Conservation (phyloP, 1,139 yeast species). For the Hansenula lynferdii region DNA sequence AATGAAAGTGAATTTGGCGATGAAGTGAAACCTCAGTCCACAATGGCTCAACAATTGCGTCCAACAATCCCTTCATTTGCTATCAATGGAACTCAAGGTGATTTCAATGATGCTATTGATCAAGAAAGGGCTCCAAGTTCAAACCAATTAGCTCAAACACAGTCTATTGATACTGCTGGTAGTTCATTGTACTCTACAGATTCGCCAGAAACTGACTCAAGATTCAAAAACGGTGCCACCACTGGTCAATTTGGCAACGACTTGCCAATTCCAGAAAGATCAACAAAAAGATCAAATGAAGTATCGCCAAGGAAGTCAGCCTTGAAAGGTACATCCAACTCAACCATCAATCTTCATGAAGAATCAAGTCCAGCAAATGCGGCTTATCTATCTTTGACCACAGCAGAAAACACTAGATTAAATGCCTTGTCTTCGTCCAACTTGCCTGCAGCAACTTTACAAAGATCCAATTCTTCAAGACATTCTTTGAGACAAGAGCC, state of each 20-base stretch:
- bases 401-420: constrained; percentile 73
- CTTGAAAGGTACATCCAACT: constrained; percentile 39
- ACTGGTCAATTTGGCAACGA: not conserved
- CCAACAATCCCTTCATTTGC: constrained; percentile 16
- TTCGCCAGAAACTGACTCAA: not conserved
- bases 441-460: constrained; percentile 6
- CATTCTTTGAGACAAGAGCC: constrained; percentile 4
- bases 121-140: constrained; percentile 5
- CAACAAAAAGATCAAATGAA: constrained; percentile 11
- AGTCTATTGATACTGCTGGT: constrained; percentile 2
- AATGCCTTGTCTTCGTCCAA: constrained; percentile 52
- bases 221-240: constrained; percentile 5
- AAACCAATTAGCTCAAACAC: not conserved
- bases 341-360: constrained; percentile 52
- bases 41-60: constrained; percentile 24
- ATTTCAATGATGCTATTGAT: not conserved
- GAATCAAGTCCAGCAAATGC: constrained; percentile 45
- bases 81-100: not conserved
- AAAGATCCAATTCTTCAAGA: constrained; percentile 6
- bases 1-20: constrained; percentile 4
- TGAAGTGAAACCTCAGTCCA: constrained; percentile 1
- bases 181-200: constrained; percentile 19
- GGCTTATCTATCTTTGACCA: constrained; percentile 63
- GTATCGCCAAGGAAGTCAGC: constrained; percentile 57
- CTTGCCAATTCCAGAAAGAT: constrained; percentile 13